phyloP scores from a whole-genome alignment of 2,329 filamentous ascomycete genomes.

The Corinectria fuckeliana region DNA sequence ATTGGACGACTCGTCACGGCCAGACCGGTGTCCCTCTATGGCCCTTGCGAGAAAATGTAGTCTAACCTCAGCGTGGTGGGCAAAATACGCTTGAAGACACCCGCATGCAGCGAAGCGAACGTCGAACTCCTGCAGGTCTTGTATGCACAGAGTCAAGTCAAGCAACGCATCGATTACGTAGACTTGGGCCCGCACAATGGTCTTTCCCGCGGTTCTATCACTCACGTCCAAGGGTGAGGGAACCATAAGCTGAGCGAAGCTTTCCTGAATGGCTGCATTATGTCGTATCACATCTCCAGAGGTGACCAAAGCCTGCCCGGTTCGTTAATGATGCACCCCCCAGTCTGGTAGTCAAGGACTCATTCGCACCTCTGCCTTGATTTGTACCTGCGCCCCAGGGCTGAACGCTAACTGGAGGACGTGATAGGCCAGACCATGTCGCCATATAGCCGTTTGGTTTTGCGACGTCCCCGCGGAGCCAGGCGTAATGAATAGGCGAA shows the following conservation, averaged over 20 bases:
- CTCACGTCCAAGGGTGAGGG: conserved; percentile 58
- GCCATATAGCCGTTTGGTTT: conserved; percentile 88
- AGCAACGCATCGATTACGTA: conserved; percentile 95
- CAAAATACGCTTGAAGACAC: conserved; percentile 92
- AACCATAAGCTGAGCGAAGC: conserved; percentile 87
- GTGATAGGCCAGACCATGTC: conserved; percentile 79
- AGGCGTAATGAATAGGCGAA: conserved; percentile 82
- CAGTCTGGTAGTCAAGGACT: not conserved
- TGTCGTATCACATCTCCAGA: conserved; percentile 89
- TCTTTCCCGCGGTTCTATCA: conserved; percentile 46
- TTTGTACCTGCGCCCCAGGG: conserved; percentile 72
- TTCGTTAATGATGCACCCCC: conserved; percentile 21
- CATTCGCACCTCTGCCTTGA: conserved; percentile 75
- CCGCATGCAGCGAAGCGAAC: conserved; percentile 84
- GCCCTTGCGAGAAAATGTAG: conserved; percentile 86
- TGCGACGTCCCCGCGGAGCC: conserved; percentile 81
- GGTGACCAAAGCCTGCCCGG: conserved; percentile 72
- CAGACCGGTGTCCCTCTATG: conserved; percentile 83
- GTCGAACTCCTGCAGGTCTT: conserved; percentile 73
- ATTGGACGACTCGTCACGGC: conserved; percentile 84
- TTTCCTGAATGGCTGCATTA: conserved; percentile 82
- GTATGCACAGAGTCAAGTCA: conserved; percentile 76
- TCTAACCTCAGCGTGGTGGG: conserved; percentile 79
- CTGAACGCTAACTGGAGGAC: conserved; percentile 85
- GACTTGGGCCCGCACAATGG: conserved; percentile 65